Base-by-base conservation (phyloP, 306 rosid species). In the Canavalia ensiformis region DNA sequence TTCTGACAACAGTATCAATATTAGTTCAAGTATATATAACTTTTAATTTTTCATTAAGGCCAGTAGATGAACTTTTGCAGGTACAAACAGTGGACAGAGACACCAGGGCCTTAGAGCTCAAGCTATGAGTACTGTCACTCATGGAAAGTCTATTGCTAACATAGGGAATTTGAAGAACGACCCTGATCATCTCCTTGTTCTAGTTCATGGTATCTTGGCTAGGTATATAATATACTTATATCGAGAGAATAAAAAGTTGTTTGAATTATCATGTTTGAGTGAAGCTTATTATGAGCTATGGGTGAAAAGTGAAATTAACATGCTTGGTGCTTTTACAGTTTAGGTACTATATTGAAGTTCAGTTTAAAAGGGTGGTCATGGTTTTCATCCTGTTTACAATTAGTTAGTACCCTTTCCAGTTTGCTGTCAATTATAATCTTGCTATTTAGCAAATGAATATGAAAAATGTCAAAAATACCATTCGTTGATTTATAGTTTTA, bases 131-230 rank as follows among this genome's bases (percentile, higher is more conserved):
- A 76, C 84, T 64, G 66, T 86, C 30, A 82, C 86, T 10, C 82
- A 63, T 30, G 97, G 89, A 72, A 87, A 82, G 59, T 73, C 86
- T 29, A 68, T 80, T 56, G 82, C 90, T 31, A 69, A 85, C 77
- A 76, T 79, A 77, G 69, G 81, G 42, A 84, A 66, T 82, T 81
- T 35, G 4, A 82, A 84, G 75, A 74, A 85, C 25, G 86, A 86
- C 59, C 94, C 98, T 2, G 98, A 93, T 81, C 98, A 95, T 87
- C 98, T 95, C 77, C 98, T 95, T 76, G 92, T 95, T 76, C 98
- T 95, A 83, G 98, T 95, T 84, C 99, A 95, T 76, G 99, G 99
- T 78, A 93, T 93, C 78, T 76, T 91, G 85, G 98, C 96, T n/a
- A 91, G 99, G 97, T 95, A 86, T 83, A 29, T 68, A 2, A 44